Percentiles rank a stretch among this genome's conserved stretches.
Conservation (phyloP, 352 stramenopile species). For the Globisporangium apiculatum region DNA sequence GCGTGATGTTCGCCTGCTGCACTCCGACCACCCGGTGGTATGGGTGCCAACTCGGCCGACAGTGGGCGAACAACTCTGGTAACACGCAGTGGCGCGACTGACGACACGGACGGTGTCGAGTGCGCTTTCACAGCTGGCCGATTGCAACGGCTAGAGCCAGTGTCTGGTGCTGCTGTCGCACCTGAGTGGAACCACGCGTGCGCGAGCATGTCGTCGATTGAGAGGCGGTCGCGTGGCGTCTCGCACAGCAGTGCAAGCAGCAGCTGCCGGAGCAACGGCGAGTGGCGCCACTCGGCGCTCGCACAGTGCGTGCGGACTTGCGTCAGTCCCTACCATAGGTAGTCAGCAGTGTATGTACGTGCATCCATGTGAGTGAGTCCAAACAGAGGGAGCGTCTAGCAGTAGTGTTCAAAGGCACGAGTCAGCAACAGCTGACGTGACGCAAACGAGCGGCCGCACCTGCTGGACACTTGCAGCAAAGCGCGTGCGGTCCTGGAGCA, state of each 20-base stretch:
- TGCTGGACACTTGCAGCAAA: slow-evolving; percentile 35
- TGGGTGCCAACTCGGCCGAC: slow-evolving; percentile 7
- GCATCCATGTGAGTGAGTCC: not conserved
- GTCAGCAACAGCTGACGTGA: not conserved
- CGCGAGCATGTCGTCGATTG: slow-evolving; percentile 36
- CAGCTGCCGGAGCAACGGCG: slow-evolving; percentile 27
- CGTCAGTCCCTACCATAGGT: slow-evolving; percentile 18
- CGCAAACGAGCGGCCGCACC: not conserved
- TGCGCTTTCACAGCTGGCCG: slow-evolving; percentile 9
- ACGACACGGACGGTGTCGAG: slow-evolving; percentile 9
- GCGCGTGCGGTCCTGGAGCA: slow-evolving; percentile 49
- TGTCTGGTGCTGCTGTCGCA: not conserved
- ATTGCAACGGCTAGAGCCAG: not conserved
- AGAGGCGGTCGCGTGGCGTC: slow-evolving; percentile 27
- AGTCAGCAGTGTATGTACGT: not conserved
- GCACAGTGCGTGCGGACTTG: slow-evolving; percentile 25
- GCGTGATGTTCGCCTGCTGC: not conserved
- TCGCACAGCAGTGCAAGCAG: slow-evolving; percentile 38
- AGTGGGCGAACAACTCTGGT: slow-evolving; percentile 3
- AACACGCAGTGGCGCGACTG: not conserved
- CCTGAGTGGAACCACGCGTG: slow-evolving; percentile 33
- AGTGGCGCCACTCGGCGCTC: slow-evolving; percentile 40
- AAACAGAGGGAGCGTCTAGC: not conserved
- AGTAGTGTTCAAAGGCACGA: not conserved
- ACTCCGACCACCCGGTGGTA: not conserved